Evolutionary conservation across 768 basidiomycete species (phyloP).

Genomic region (Collybia nuda): DNA sequence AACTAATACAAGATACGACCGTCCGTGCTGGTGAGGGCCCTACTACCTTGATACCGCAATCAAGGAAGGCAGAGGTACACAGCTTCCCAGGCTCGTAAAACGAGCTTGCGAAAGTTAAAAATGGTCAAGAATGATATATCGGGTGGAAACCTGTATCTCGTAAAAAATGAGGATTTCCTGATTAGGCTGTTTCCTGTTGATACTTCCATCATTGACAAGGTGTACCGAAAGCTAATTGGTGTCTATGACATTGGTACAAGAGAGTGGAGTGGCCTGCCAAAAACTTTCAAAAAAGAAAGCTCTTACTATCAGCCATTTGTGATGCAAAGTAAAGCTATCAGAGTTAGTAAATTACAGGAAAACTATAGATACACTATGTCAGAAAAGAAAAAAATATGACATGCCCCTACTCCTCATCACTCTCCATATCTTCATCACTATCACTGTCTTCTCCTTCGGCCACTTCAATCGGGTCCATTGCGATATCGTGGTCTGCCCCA

Average conservation of each 20-base stretch:
- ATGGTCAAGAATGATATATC: not conserved
- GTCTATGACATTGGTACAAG: not conserved
- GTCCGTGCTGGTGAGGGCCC: too few relatives aligned
- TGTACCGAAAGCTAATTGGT: not conserved
- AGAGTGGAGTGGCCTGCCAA: not conserved
- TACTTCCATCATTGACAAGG: not conserved
- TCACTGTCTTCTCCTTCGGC: slow-evolving; percentile 90
- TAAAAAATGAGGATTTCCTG: not conserved
- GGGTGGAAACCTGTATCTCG: not conserved
- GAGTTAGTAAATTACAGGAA: not conserved
- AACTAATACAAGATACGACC: too few relatives aligned
- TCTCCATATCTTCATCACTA: slow-evolving; percentile 75
- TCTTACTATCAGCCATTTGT: not conserved
- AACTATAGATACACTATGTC: not conserved
- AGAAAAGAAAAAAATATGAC: not conserved
- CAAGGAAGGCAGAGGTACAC: too few relatives aligned
- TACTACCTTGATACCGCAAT: too few relatives aligned
- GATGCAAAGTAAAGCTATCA: not conserved
- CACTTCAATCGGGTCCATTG: slow-evolving; percentile 79
- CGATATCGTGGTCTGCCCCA: slow-evolving; percentile 91
- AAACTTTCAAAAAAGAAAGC: not conserved
- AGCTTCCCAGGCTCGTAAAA: too few relatives aligned
- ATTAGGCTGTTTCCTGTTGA: not conserved
- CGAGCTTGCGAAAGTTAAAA: not conserved
- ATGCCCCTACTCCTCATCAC: slow-evolving; percentile 47